Percentiles rank a stretch among this genome's conserved stretches.
phyloP scores from a whole-genome alignment of 768 basidiomycete genomes.

The Lanmaoa pseudosensibilis region DNA sequence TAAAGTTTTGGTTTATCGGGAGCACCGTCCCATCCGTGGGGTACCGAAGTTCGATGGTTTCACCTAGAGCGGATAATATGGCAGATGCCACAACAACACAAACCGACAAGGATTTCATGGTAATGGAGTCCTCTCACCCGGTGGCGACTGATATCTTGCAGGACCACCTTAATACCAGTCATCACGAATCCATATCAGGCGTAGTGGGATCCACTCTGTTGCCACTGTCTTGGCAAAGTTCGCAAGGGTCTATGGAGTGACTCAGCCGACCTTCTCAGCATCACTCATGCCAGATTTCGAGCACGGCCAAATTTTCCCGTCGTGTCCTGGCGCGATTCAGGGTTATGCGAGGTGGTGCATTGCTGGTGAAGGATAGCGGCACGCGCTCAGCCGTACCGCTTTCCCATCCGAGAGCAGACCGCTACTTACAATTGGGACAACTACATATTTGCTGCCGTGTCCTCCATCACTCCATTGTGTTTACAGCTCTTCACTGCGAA shows the following conservation, averaged over 20 bases:
- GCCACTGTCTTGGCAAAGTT: background rate
- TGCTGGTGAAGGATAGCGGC: background rate
- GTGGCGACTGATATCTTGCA: background rate
- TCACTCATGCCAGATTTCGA: background rate
- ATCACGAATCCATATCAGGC: background rate
- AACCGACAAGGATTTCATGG: slow-evolving; percentile 7
- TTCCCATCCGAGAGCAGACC: background rate
- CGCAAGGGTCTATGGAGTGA: background rate
- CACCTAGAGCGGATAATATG: slow-evolving; percentile 6
- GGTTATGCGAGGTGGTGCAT: background rate
- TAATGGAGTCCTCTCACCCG: background rate
- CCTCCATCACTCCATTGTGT: background rate
- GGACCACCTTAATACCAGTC: background rate
- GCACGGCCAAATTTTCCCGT: slow-evolving; percentile 13
- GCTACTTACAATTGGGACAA: background rate
- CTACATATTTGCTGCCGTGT: background rate
- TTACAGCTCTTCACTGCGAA: background rate
- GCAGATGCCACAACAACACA: background rate
- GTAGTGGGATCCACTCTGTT: background rate
- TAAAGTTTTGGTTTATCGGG: slow-evolving; percentile 12
- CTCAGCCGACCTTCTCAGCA: background rate
- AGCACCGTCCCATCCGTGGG: slow-evolving; percentile 22
- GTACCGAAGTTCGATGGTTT: slow-evolving; percentile 22
- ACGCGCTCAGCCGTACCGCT: background rate
- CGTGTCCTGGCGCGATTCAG: background rate